Percentiles rank a stretch among this genome's conserved stretches.
phyloP scores from a whole-genome alignment of 2,329 filamentous ascomycete genomes.

The Phialocephala sp. region DNA sequence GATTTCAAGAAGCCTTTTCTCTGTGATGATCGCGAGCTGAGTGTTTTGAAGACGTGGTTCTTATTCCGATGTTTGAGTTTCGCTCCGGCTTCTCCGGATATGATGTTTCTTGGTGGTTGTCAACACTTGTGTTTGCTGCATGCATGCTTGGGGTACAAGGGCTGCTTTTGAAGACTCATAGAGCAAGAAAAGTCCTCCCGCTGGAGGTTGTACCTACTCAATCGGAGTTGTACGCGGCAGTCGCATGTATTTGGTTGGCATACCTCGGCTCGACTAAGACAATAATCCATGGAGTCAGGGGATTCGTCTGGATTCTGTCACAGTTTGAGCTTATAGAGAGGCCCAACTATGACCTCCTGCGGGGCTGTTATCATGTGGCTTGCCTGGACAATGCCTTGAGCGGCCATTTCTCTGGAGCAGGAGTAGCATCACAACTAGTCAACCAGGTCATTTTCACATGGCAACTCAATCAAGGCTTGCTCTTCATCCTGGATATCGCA shows the following conservation, averaged over 20 bases:
- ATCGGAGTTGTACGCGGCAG: slow-evolving; percentile 5
- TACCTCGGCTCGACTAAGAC: background rate
- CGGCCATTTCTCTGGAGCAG: background rate
- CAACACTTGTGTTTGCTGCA: background rate
- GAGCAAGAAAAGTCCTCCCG: slow-evolving; percentile 10
- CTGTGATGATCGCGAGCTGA: background rate
- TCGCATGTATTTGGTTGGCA: slow-evolving; percentile 7
- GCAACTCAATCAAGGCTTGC: slow-evolving; percentile 11
- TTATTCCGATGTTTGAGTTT: background rate
- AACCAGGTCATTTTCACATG: slow-evolving; percentile 8
- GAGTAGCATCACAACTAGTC: background rate
- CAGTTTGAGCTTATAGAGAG: background rate
- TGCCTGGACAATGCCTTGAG: too few relatives aligned
- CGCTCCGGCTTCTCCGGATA: background rate
- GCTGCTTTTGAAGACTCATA: slow-evolving; percentile 9
- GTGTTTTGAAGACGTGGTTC: background rate
- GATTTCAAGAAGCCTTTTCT: background rate
- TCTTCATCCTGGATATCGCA: slow-evolving; percentile 5
- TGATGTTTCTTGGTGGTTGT: background rate
- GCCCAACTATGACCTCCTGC: too few relatives aligned
- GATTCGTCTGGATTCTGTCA: background rate
- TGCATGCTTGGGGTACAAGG: slow-evolving; percentile 12
- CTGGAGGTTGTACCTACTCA: slow-evolving; percentile 8
- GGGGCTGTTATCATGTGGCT: background rate
- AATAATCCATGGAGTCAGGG: background rate